These are phyloP conservation scores for Termitomyces sp. DNA, from an alignment of 768 basidiomycete genomes.

Conservation along the genomic window DNA sequence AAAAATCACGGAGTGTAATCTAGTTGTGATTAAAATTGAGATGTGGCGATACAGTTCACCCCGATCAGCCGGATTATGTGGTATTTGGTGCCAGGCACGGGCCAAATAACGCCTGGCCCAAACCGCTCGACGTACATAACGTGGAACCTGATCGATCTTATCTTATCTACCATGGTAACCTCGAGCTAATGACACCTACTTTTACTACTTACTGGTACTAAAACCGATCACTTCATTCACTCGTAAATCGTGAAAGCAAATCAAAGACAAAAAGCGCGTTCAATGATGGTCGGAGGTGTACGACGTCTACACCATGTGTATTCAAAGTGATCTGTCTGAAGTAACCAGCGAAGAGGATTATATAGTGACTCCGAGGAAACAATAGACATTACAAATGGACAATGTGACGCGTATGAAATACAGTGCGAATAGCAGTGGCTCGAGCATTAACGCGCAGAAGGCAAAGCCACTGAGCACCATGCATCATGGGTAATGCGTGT, in stretches of 20 bases:
- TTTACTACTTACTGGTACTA: neutral
- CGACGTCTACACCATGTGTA: neutral
- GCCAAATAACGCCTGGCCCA: neutral
- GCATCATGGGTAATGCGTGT: neutral
- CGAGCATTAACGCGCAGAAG: neutral
- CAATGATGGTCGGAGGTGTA: neutral
- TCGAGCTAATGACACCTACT: neutral
- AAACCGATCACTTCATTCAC: neutral
- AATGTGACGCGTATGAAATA: neutral
- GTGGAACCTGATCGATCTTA: neutral
- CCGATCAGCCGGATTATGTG: neutral
- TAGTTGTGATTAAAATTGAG: neutral
- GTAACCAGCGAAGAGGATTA: neutral
- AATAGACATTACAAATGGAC: neutral
- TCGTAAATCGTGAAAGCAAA: neutral
- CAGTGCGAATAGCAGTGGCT: neutral
- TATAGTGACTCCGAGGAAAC: neutral
- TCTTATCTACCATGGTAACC: neutral
- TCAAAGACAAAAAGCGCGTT: neutral
- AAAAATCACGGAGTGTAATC: neutral
- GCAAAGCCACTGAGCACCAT: neutral
- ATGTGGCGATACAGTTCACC: neutral
- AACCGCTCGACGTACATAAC: neutral
- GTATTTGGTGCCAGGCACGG: neutral
- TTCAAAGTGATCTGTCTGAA: neutral